Evolutionary conservation across 352 stramenopile genomes (phyloP).

Genomic region (Chrysophaeum taylorii): DNA sequence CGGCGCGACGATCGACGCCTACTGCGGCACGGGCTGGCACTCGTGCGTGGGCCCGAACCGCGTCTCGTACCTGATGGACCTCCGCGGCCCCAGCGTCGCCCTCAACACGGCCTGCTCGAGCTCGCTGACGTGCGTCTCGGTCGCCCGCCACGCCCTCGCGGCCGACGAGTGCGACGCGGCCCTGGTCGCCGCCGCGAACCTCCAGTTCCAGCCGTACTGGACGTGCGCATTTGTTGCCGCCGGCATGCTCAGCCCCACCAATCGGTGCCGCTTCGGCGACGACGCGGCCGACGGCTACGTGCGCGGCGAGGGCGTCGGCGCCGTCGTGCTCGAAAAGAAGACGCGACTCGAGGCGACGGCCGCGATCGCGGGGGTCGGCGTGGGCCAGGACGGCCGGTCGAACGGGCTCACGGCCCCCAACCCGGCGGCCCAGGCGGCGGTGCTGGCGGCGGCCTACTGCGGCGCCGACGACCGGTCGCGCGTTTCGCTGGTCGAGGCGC

Average conservation of each 20-base stretch:
- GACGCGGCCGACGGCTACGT: conserved; percentile 15
- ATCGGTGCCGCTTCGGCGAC: conserved; percentile 9
- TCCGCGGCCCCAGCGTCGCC: conserved; percentile 19
- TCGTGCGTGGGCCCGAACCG: conserved; percentile 1
- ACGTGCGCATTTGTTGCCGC: neutral
- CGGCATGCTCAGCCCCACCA: conserved; percentile 8
- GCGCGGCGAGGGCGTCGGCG: conserved; percentile 9
- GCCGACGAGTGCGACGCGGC: conserved; percentile 20
- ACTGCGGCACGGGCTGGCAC: conserved; percentile 12
- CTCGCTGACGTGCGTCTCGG: conserved; percentile 19
- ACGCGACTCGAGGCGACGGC: neutral
- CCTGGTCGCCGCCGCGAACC: conserved; percentile 22
- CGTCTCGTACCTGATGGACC: conserved; percentile 21
- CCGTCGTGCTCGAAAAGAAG: neutral
- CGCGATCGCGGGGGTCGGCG: neutral
- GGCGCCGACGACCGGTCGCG: neutral
- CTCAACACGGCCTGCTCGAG: conserved; percentile 27
- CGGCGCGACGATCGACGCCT: neutral
- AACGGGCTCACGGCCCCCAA: conserved; percentile 13
- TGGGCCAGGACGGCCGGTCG: conserved; percentile 11
- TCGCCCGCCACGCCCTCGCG: conserved; percentile 2
- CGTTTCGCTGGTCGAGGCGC: neutral
- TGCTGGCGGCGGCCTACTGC: neutral
- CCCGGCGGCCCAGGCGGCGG: neutral
- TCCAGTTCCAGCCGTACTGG: conserved; percentile 9